Conservation (phyloP, 331 rosid species). For the Malus hybrid region DNA sequence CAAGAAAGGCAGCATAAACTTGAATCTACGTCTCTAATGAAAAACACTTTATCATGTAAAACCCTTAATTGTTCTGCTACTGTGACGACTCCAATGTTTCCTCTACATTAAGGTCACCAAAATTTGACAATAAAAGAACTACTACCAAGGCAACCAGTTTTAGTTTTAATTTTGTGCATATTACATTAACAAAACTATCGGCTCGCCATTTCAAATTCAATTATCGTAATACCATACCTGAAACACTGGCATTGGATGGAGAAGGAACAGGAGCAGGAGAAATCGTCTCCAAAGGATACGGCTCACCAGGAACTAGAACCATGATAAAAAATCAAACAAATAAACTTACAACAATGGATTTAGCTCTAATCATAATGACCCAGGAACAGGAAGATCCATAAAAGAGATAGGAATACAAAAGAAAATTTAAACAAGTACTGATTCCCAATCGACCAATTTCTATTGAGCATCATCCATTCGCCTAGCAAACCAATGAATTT, state of each 20-base stretch:
- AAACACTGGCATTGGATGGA: conserved; percentile 27
- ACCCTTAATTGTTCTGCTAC: neutral
- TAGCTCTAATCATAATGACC: neutral
- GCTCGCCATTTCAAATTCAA: neutral
- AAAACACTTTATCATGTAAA: neutral
- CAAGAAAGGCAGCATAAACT: neutral
- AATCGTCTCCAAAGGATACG: conserved; percentile 52
- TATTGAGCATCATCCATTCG: neutral
- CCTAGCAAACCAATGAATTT: neutral
- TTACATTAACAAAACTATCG: neutral
- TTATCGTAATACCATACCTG: conserved; percentile 37
- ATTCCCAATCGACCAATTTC: neutral
- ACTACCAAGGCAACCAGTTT: neutral
- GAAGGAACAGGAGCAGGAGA: conserved; percentile 57
- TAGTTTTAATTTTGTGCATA: neutral
- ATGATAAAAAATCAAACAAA: conserved; percentile 2
- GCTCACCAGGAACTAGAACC: conserved; percentile 84
- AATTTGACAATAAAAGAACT: neutral
- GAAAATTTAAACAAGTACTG: neutral
- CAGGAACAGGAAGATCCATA: neutral
- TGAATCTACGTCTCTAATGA: neutral
- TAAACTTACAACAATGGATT: neutral
- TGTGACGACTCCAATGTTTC: neutral
- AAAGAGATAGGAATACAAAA: neutral
- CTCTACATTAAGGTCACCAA: neutral